phyloP scores from a whole-genome alignment of 2,329 filamentous ascomycete species.

The Cercospora sp. region DNA sequence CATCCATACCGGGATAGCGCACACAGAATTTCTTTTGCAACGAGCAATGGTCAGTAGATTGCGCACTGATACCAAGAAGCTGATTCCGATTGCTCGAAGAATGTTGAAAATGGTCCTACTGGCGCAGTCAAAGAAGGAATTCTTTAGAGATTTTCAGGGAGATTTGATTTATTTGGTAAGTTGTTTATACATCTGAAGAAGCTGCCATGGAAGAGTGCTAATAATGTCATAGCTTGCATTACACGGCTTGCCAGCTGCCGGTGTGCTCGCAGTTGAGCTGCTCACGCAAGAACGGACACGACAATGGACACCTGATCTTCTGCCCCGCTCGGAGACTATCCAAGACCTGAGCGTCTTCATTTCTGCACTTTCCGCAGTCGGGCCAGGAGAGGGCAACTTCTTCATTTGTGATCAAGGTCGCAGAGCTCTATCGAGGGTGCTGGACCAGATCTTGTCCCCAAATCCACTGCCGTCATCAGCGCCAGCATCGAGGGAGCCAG shows the following conservation, averaged over 20 bases:
- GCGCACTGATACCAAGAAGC: conserved; percentile 35
- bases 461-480: conserved; percentile 21
- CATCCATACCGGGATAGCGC: conserved; percentile 45
- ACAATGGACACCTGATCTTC: conserved; percentile 35
- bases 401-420: conserved; percentile 46
- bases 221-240: conserved; percentile 32
- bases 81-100: conserved; percentile 42
- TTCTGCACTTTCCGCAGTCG: conserved; percentile 43
- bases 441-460: conserved; percentile 46
- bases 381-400: conserved; percentile 43
- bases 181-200: neutral
- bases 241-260: conserved; percentile 46
- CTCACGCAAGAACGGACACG: conserved; percentile 45
- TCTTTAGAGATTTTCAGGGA: conserved; percentile 46
- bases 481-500: conserved; percentile 19
- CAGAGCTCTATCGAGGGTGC: conserved; percentile 44
- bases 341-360: conserved; percentile 50
- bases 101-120: conserved; percentile 43
- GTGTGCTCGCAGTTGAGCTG: conserved; percentile 46
- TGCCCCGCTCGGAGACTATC: conserved; percentile 48
- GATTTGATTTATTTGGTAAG: conserved; percentile 43
- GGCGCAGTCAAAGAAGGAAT: conserved; percentile 42
- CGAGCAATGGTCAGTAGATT: conserved; percentile 54
- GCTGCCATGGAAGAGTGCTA: neutral
- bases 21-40: conserved; percentile 61